phyloP scores from a whole-genome alignment of 2,329 filamentous ascomycete species.

The Penicillium expansum region DNA sequence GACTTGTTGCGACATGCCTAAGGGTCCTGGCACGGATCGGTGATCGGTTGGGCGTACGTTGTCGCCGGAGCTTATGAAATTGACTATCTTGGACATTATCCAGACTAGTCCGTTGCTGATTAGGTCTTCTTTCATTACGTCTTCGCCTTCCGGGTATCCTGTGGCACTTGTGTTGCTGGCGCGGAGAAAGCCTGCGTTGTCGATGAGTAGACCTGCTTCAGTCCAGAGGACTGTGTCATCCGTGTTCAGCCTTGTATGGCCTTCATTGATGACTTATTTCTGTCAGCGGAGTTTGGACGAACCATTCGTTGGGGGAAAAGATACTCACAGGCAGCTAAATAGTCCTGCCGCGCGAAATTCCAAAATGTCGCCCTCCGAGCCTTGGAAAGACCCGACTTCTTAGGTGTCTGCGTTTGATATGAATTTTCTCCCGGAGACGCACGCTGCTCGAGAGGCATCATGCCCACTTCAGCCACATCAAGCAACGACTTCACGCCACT shows the following conservation, averaged over 20 bases:
- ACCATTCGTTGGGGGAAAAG: not conserved
- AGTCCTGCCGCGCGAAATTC: conserved; percentile 66
- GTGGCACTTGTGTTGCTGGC: conserved; percentile 39
- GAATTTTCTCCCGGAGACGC: conserved; percentile 43
- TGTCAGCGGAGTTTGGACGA: not conserved
- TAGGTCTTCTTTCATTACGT: conserved; percentile 60
- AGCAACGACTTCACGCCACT: conserved; percentile 64
- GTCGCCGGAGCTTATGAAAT: conserved; percentile 60
- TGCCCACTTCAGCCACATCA: conserved; percentile 45
- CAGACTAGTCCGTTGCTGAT: conserved; percentile 64
- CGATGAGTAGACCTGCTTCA: conserved; percentile 60
- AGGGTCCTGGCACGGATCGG: conserved; percentile 27
- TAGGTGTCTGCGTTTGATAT: conserved; percentile 29
- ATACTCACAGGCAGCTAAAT: conserved; percentile 58
- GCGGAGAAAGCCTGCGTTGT: conserved; percentile 52
- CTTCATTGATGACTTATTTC: conserved; percentile 53
- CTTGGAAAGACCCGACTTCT: conserved; percentile 49
- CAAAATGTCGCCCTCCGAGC: conserved; percentile 62
- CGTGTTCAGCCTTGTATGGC: conserved; percentile 59
- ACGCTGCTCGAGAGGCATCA: conserved; percentile 40
- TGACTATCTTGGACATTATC: conserved; percentile 65
- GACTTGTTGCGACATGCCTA: conserved; percentile 39
- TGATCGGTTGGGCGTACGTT: conserved; percentile 39
- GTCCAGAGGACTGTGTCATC: conserved; percentile 63
- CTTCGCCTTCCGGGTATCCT: conserved; percentile 37